Evolutionary conservation across 495 filamentous ascomycete genomes (phyloP).

Genomic region (Neurospora pannonica): DNA sequence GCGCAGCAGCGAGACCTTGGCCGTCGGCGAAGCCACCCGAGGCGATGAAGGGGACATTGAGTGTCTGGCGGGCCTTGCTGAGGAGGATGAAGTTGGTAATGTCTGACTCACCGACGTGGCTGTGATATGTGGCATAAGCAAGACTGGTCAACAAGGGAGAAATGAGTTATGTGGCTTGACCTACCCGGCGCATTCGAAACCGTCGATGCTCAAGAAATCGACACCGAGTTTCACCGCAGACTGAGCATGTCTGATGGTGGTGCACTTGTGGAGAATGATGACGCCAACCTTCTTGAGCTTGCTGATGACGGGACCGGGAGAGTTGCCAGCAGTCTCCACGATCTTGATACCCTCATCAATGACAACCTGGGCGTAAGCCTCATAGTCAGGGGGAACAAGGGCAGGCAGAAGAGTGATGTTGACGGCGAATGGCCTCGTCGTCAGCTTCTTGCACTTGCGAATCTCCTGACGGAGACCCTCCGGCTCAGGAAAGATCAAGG

Average conservation of each 20-base stretch:
- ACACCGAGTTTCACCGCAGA: constrained; percentile 90
- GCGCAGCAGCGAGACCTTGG: constrained; percentile 84
- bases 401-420: constrained; percentile 94
- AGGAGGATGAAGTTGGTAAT: constrained; percentile 98
- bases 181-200: constrained; percentile 95
- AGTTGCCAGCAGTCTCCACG: constrained; percentile 95
- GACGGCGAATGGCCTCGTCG: constrained; percentile 82
- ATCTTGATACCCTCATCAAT: constrained; percentile 90
- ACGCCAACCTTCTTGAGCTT: constrained; percentile 72
- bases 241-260: constrained; percentile 87
- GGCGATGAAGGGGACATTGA: constrained; percentile 87
- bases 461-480: constrained; percentile 94
- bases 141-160: background rate
- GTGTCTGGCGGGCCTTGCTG: constrained; percentile 71
- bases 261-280: constrained; percentile 93
- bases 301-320: constrained; percentile 80
- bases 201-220: constrained; percentile 93
- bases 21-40: constrained; percentile 94
- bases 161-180: constrained; percentile 10
- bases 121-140: constrained; percentile 7
- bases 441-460: constrained; percentile 74
- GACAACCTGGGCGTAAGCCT: constrained; percentile 81
- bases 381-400: constrained; percentile 82
- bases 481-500: constrained; percentile 87
- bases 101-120: constrained; percentile 80